Conservation (phyloP, 371 early-diverging fungal species). For the Choanephora cucurbitarum region DNA sequence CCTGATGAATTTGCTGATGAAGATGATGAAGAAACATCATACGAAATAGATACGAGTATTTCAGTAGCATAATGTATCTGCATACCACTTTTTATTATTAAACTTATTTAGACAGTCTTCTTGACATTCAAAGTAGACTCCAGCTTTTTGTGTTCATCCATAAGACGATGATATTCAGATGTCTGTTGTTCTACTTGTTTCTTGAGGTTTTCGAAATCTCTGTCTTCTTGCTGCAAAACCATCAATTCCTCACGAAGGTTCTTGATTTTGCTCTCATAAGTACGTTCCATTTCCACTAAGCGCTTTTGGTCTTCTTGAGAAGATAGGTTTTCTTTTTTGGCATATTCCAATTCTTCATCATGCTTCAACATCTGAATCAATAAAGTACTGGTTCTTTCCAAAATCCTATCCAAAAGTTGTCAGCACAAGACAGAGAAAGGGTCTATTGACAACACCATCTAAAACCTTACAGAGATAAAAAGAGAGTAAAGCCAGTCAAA, state of each 20-base stretch:
- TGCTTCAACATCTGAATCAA: slow-evolving; percentile 63
- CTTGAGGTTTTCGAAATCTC: slow-evolving; percentile 72
- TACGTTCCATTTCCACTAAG: slow-evolving; percentile 30
- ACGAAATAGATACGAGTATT: slow-evolving; percentile 36
- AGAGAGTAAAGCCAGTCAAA: slow-evolving; percentile 83
- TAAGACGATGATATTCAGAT: slow-evolving; percentile 73
- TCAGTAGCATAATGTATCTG: slow-evolving; percentile 18
- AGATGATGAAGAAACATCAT: slow-evolving; percentile 44
- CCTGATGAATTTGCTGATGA: slow-evolving; percentile 66
- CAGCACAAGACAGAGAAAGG: neutral
- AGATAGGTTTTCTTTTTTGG: slow-evolving; percentile 23
- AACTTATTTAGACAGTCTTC: slow-evolving; percentile 31
- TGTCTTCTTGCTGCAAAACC: slow-evolving; percentile 53
- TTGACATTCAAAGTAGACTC: slow-evolving; percentile 33
- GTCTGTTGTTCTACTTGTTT: slow-evolving; percentile 73
- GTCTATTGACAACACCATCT: no score
- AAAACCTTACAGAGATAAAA: slow-evolving; percentile 67
- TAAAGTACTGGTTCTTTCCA: slow-evolving; percentile 71
- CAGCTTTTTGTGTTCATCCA: slow-evolving; percentile 67
- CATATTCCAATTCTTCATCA: slow-evolving; percentile 61
- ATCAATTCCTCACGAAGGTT: slow-evolving; percentile 40
- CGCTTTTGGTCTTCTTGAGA: slow-evolving; percentile 22
- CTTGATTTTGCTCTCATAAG: slow-evolving; percentile 25
- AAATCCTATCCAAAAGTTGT: slow-evolving; percentile 54
- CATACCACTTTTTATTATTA: no score